These are phyloP conservation scores for Gaultheria prostrata DNA, from an alignment of 148 eudicot species.

Conservation along the genomic window DNA sequence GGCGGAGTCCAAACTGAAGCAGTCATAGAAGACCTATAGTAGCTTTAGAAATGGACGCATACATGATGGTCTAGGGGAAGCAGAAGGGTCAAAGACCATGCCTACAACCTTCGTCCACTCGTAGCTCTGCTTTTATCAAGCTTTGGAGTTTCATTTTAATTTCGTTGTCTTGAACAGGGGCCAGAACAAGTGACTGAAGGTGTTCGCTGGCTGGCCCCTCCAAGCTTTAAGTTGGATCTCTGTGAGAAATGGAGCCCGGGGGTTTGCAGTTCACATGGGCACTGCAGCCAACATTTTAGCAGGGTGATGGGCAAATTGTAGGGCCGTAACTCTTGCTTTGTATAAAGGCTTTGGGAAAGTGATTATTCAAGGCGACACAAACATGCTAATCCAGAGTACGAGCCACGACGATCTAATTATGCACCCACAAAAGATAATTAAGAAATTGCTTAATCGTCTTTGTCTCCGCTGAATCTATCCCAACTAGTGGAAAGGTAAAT, in stretches of 20 bases:
- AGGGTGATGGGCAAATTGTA: background rate
- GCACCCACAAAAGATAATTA: background rate
- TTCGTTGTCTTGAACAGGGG: background rate
- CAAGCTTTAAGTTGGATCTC: background rate
- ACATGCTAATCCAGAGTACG: background rate
- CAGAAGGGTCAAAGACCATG: background rate
- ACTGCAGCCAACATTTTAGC: background rate
- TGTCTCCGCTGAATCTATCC: background rate
- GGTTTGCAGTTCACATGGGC: background rate
- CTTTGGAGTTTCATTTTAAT: background rate
- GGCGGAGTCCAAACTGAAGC: background rate
- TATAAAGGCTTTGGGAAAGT: background rate
- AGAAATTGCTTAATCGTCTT: background rate
- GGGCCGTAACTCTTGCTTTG: background rate
- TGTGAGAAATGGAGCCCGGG: background rate
- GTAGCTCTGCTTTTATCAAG: background rate
- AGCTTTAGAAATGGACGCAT: background rate
- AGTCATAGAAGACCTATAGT: background rate
- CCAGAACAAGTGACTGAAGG: background rate
- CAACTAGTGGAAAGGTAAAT: background rate
- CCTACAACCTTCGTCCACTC: background rate
- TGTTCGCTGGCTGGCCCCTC: background rate
- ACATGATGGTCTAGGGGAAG: background rate
- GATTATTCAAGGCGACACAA: background rate
- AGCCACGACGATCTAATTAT: background rate